These are phyloP conservation scores for Ramaria sp. DNA, from an alignment of 768 basidiomycete species.

Conservation along the genomic window DNA sequence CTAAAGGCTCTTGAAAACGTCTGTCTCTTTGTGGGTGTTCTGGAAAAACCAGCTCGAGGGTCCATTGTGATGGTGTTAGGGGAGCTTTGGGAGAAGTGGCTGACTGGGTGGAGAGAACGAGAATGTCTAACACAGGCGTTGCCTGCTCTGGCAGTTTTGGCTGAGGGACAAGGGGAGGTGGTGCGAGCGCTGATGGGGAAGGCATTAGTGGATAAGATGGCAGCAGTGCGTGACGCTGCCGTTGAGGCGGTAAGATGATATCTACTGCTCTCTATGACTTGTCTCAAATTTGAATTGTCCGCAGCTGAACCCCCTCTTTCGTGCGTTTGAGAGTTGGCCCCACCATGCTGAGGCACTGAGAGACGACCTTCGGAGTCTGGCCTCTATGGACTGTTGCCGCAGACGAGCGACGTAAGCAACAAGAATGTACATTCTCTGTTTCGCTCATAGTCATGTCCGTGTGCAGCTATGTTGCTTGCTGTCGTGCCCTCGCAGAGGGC, in stretches of 20 bases:
- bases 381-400: constrained; percentile 38
- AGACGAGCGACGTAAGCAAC: constrained; percentile 59
- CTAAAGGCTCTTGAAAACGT: constrained; percentile 61
- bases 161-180: constrained; percentile 30
- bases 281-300: constrained; percentile 17
- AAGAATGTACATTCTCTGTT: constrained; percentile 11
- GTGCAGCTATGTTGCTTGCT: constrained; percentile 62
- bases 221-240: constrained; percentile 77
- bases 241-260: constrained; percentile 43
- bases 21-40: constrained; percentile 40
- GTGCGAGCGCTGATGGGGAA: constrained; percentile 44
- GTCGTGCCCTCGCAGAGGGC: constrained; percentile 43
- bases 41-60: constrained; percentile 37
- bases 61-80: constrained; percentile 30
- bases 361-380: constrained; percentile 31
- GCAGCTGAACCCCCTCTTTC: constrained; percentile 40
- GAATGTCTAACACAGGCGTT: constrained; percentile 55
- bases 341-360: constrained; percentile 27
- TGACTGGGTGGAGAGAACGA: constrained; percentile 71
- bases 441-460: constrained; percentile 11
- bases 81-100: constrained; percentile 43
- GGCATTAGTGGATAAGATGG: constrained; percentile 66
- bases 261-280: constrained; percentile 11
- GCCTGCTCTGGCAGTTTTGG: constrained; percentile 31
- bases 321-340: constrained; percentile 25